Percentiles rank a stretch among this genome's conserved stretches.
phyloP scores from a whole-genome alignment of 2,329 filamentous ascomycete genomes.

The Xylaria hypoxylon region DNA sequence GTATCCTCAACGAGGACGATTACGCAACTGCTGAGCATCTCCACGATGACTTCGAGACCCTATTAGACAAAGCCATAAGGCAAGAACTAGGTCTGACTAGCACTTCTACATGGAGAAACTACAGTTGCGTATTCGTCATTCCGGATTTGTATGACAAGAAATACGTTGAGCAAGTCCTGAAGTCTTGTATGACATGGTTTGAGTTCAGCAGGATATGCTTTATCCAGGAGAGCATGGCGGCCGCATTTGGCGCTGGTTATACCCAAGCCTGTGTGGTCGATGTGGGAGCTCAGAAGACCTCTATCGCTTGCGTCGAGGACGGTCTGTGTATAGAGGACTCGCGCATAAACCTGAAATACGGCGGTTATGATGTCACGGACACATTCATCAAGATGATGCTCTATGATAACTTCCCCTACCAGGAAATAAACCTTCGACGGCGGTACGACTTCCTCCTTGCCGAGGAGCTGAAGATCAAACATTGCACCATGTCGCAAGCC shows the following conservation, averaged over 20 bases:
- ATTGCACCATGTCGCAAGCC: constrained; percentile 90
- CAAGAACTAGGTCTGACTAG: constrained; percentile 83
- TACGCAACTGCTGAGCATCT: constrained; percentile 84
- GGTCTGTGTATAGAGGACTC: constrained; percentile 96
- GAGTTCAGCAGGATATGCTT: constrained; percentile 91
- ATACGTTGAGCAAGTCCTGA: constrained; percentile 86
- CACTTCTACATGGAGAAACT: constrained; percentile 86
- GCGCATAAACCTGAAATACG: constrained; percentile 92
- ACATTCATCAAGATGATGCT: constrained; percentile 98
- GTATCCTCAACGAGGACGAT: constrained; percentile 90
- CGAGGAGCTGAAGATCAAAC: constrained; percentile 94
- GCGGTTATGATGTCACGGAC: constrained; percentile 91
- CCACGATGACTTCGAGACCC: constrained; percentile 86
- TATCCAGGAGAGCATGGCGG: constrained; percentile 94
- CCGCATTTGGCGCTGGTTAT: constrained; percentile 94
- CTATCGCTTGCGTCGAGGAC: constrained; percentile 96
- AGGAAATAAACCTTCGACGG: constrained; percentile 89
- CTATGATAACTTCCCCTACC: constrained; percentile 93
- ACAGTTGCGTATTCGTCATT: constrained; percentile 96
- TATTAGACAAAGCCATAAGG: constrained; percentile 87
- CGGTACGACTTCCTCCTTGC: constrained; percentile 93
- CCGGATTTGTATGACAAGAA: constrained; percentile 96
- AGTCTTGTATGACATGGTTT: constrained; percentile 89
- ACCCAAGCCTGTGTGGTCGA: constrained; percentile 95
- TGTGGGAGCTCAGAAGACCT: constrained; percentile 96